Conservation (phyloP, 2,329 filamentous ascomycete genomes). For the Xylaria sp. region DNA sequence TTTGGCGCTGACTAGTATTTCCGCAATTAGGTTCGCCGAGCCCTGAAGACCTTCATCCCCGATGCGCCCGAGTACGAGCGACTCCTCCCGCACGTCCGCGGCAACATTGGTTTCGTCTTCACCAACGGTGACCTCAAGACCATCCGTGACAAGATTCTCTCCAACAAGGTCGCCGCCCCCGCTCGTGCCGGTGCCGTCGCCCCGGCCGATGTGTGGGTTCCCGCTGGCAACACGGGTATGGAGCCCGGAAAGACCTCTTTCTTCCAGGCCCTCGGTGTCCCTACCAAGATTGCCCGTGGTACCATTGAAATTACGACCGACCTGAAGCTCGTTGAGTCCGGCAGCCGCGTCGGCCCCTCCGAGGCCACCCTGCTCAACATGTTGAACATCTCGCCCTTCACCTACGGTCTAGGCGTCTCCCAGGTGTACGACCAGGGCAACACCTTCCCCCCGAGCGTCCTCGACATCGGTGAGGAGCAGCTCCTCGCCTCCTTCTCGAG, state of each 20-base stretch:
- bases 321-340: constrained; percentile 94
- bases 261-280: constrained; percentile 99
- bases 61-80: constrained; percentile 98
- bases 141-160: constrained; percentile 89
- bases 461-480: constrained; percentile 95
- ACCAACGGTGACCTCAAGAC: constrained; percentile 95
- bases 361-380: constrained; percentile 99
- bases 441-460: constrained; percentile 80
- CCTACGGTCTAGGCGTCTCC: constrained; percentile 93
- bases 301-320: constrained; percentile 99
- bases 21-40: constrained; percentile 95
- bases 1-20: too few species aligned
- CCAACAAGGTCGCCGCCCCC: constrained; percentile 96
- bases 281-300: constrained; percentile 99
- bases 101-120: constrained; percentile 99
- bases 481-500: constrained; percentile 80
- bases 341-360: constrained; percentile 94
- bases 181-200: constrained; percentile 97
- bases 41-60: constrained; percentile 88
- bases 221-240: constrained; percentile 99
- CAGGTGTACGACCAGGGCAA: constrained; percentile 99
- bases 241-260: constrained; percentile 99
- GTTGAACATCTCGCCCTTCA: constrained; percentile 99
- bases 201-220: constrained; percentile 89
- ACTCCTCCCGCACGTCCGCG: constrained; percentile 92